Evolutionary conservation across 1,284 basidiomycete species (phyloP), one percentile per base, ranked within the genome.

Genomic region (Ceratobasidium sp.): DNA sequence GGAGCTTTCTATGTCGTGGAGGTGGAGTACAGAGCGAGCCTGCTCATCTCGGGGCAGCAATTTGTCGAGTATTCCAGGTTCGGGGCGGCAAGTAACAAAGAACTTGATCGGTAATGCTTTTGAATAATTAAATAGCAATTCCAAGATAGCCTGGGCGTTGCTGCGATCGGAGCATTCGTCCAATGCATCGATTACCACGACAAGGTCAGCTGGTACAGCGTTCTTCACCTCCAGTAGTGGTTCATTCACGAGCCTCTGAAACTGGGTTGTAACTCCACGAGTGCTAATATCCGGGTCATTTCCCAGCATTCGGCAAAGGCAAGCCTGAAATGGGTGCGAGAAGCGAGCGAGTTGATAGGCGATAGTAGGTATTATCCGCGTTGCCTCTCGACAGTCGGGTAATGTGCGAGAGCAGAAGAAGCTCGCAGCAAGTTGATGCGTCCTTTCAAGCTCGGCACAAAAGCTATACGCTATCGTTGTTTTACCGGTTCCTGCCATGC

Each of bases 341-440:
- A 59, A 73, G 0, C 39, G 41, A 0, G 74, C 74, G 19, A 76
- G 68, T 22, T 76, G 68, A 27, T 68, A 74, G 1, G 68, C 66
- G 7, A 76, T 69, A 6, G 76, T 64, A 6, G 76, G 76, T 6
- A 72, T 29, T n/a, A n/a, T n/a, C n/a, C n/a, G n/a, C n/a, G n/a
- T n/a, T n/a, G n/a, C n/a, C n/a, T n/a, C n/a, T n/a, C n/a, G n/a
- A n/a, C n/a, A n/a, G n/a, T n/a, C n/a, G n/a, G n/a, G n/a, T n/a
- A n/a, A n/a, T n/a, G n/a, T 8, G 75, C 81, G 77, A 3, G 80
- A 80, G 51, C 80, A 82, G 76, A 82, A 83, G 27, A 63, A 66
- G 9, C 78, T 81, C 1, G 81, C 81, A 2, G 78, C 81, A 2
- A 81, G 80, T 6, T 37, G 48, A 9, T 74, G 53, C 7, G 61